Conservation (phyloP, 2,329 filamentous ascomycete genomes). For the Boeremia exigua region DNA sequence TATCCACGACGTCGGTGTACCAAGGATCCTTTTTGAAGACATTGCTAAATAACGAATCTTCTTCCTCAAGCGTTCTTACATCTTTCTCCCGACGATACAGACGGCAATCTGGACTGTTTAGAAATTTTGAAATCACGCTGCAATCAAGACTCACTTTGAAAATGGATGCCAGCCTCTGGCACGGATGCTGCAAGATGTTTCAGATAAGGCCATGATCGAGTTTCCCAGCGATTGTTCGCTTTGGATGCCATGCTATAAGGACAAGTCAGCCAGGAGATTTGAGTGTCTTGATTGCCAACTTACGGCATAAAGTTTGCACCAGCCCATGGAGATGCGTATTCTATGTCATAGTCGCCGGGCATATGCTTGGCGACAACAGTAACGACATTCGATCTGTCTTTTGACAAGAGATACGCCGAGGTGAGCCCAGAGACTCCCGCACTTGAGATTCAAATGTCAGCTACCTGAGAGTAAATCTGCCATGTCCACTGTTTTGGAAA, state of each 20-base stretch:
- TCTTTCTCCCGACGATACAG: not conserved
- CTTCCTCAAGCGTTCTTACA: not conserved
- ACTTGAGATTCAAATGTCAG: not conserved
- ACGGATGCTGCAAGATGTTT: slow-evolving; percentile 30
- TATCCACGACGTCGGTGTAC: not conserved
- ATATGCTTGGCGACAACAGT: slow-evolving; percentile 85
- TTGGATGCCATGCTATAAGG: too few species aligned
- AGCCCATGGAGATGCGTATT: slow-evolving; percentile 91
- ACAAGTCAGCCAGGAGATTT: too few species aligned
- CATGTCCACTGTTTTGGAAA: not conserved
- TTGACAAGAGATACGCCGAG: slow-evolving; percentile 65
- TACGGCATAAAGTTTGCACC: slow-evolving; percentile 68
- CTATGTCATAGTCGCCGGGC: slow-evolving; percentile 89
- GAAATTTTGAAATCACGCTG: not conserved
- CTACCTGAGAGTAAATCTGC: too few species aligned
- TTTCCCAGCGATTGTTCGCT: too few species aligned
- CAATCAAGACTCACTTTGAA: not conserved
- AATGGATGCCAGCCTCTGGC: not conserved
- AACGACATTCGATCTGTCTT: slow-evolving; percentile 46
- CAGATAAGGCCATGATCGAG: slow-evolving; percentile 50
- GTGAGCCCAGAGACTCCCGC: slow-evolving; percentile 32
- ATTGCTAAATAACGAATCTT: not conserved
- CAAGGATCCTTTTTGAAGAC: not conserved
- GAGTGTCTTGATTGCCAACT: not conserved
- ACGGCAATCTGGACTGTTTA: not conserved